Evolutionary conservation across 345 rosid genomes (phyloP), one percentile per base, ranked within the genome.

Genomic region (Citrus unshiu): DNA sequence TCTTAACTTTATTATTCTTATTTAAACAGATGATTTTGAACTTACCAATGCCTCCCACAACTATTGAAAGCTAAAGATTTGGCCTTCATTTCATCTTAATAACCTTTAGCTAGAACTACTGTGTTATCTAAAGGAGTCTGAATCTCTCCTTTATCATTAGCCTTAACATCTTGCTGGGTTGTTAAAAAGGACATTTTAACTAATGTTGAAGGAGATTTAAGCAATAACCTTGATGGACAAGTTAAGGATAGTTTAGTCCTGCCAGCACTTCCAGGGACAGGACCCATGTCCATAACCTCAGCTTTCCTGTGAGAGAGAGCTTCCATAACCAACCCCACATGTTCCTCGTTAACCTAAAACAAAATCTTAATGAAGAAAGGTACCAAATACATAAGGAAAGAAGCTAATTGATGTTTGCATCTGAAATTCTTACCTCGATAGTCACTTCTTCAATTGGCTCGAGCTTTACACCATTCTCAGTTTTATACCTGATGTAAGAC

Each of bases 361-460:
- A 77, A 49, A 56, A 74, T 27, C 46, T 40, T 46, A 75, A 46
- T 49, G 60, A 9, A 62, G n/a, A 56, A 80, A 51, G 56, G 18
- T 74, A 67, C 18, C 75, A 70, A 70, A 67, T n/a, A n/a, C 74
- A 54, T 29, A 19, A 77, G 58, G 72, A 34, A 46, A 34, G 22
- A 74, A 80, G 63, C 37, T 56, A 78, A 51, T 49, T 19, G 67
- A 69, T 54, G 16, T 24, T 63, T 12, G 21, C 27, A 60, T 56
- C 37, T 66, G n/a, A 19, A 74, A 66, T 61, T 71, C 85, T 77
- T 73, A 87, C 98, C 89, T 94, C 98, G 79, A 93, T 89, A 39
- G 92, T 93, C 79, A 92, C 98, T 88, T 96, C 98, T 89, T 96
- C 99, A 66, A 96, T 89, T 72, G 98, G 98, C 84, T 96, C 99